Evolutionary conservation across 306 rosid genomes (phyloP).

Genomic region (Quercus dentata): DNA sequence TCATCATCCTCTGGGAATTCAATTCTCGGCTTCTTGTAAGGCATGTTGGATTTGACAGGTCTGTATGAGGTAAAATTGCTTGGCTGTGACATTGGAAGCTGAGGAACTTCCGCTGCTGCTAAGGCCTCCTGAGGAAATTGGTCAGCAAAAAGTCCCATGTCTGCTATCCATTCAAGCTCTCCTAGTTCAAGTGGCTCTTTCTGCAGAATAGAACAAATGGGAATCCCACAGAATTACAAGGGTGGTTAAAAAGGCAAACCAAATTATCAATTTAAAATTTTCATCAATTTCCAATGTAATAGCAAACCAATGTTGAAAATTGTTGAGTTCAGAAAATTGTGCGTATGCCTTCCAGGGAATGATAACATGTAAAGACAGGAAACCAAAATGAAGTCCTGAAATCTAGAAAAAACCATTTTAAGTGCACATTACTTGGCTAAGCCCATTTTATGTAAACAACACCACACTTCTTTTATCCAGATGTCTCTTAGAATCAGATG

Average conservation of each 20-base stretch:
- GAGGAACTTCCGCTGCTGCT: constrained; percentile 96
- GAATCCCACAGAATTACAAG: not conserved
- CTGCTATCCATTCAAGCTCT: constrained; percentile 89
- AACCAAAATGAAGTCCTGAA: not conserved
- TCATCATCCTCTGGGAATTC: constrained; percentile 65
- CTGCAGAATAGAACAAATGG: constrained; percentile 31
- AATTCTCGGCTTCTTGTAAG: constrained; percentile 76
- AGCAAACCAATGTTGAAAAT: not conserved
- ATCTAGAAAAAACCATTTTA: not conserved
- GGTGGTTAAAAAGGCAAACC: not conserved
- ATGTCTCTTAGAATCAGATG: not conserved
- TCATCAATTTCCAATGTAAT: not conserved
- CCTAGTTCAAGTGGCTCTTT: constrained; percentile 79
- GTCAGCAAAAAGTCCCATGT: constrained; percentile 66
- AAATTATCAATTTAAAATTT: not conserved
- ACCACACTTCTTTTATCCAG: not conserved
- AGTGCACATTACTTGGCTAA: not conserved
- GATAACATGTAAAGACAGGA: not conserved
- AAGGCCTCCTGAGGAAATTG: constrained; percentile 59
- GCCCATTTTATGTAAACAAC: not conserved
- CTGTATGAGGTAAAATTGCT: constrained; percentile 39
- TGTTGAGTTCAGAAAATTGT: not conserved
- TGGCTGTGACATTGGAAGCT: constrained; percentile 56
- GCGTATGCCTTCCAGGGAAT: not conserved
- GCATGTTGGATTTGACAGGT: constrained; percentile 44